Conservation (phyloP, 768 basidiomycete species). For the Sporobolomyces phaffii region DNA sequence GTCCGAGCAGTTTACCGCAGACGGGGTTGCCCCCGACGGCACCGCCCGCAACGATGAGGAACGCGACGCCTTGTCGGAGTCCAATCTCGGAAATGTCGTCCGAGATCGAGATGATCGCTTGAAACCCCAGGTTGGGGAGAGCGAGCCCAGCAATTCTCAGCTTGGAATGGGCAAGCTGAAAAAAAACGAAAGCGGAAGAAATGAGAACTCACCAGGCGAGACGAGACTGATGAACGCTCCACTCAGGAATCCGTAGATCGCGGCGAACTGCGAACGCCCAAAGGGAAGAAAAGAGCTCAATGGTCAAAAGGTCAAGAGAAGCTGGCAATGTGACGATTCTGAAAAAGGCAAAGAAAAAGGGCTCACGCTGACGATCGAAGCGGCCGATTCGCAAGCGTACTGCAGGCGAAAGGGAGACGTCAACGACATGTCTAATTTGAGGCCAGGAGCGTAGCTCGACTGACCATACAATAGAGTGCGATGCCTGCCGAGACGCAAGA, state of each 20-base stretch:
- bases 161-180: too few relatives aligned
- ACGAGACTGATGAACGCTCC: conserved; percentile 44
- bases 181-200: too few relatives aligned
- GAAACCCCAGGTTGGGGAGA: too few relatives aligned
- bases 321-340: too few relatives aligned
- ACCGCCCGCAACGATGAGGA: conserved; percentile 21
- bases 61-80: conserved; percentile 23
- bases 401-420: too few relatives aligned
- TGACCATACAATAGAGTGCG: conserved; percentile 39
- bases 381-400: conserved; percentile 1
- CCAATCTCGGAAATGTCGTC: conserved; percentile 20
- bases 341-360: background rate
- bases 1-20: conserved; percentile 12
- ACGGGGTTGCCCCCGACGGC: conserved; percentile 28
- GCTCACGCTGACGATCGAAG: background rate
- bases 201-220: conserved; percentile 1
- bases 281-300: too few relatives aligned
- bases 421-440: too few relatives aligned
- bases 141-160: too few relatives aligned
- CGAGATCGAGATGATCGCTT: conserved; percentile 15
- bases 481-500: conserved; percentile 38
- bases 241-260: conserved; percentile 42
- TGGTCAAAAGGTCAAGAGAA: too few relatives aligned
- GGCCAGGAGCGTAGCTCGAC: background rate
- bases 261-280: too few relatives aligned